These are phyloP conservation scores for Sugiyamaella chiloensis DNA, from an alignment of 805 yeast genomes.

Conservation along the genomic window DNA sequence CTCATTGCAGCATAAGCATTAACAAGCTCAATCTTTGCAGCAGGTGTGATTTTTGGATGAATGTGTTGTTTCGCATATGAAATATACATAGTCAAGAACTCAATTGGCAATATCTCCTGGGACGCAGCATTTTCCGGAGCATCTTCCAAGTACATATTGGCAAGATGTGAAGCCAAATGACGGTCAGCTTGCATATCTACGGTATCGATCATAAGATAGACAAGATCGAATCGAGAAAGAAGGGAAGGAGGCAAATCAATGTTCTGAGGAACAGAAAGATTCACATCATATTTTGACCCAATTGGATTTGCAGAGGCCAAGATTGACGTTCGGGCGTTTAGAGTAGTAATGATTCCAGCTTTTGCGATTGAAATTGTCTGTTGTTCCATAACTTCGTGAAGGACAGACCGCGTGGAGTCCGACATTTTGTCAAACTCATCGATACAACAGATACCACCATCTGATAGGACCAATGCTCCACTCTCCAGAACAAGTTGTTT, in stretches of 20 bases:
- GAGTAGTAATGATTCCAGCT: conserved; percentile 95
- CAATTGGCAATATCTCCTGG: conserved; percentile 75
- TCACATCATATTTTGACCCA: conserved; percentile 92
- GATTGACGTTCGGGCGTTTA: conserved; percentile 94
- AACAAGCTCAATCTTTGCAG: conserved; percentile 82
- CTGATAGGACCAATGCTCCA: conserved; percentile 94
- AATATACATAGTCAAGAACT: conserved; percentile 81
- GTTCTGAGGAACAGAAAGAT: conserved; percentile 88
- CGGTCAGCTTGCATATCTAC: conserved; percentile 85
- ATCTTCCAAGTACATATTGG: conserved; percentile 74
- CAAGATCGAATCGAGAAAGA: conserved; percentile 90
- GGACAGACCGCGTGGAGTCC: conserved; percentile 87
- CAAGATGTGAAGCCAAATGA: conserved; percentile 83
- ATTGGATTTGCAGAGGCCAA: conserved; percentile 97
- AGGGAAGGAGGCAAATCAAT: conserved; percentile 97
- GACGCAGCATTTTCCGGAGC: conserved; percentile 66
- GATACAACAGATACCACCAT: conserved; percentile 98
- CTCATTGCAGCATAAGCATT: conserved; percentile 90
- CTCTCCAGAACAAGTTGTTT: conserved; percentile 89
- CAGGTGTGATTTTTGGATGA: conserved; percentile 75
- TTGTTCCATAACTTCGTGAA: conserved; percentile 99
- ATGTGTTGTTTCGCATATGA: conserved; percentile 88
- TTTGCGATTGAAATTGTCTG: conserved; percentile 97
- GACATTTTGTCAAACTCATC: conserved; percentile 99
- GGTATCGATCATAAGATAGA: conserved; percentile 85